Evolutionary conservation across 805 yeast genomes (phyloP).

Genomic region (Pichia exigua): DNA sequence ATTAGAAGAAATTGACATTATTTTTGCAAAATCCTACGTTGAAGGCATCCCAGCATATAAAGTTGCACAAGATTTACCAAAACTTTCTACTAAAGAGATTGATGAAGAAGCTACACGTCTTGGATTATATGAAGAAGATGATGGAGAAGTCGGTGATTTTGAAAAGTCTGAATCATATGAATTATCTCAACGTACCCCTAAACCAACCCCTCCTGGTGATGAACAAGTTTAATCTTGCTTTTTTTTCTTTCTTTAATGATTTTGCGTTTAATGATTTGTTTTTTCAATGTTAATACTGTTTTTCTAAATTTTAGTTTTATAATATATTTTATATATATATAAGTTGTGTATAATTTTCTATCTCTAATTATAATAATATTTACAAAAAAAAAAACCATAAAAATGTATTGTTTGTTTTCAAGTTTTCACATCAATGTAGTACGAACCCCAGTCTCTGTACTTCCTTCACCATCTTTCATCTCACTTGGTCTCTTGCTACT

Average conservation of each 20-base stretch:
- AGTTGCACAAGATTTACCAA: conserved; percentile 58
- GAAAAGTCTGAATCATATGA: not conserved
- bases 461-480: conserved; percentile 78
- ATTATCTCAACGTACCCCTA: not conserved
- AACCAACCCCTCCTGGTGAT: not conserved
- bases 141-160: not conserved
- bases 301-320: not conserved
- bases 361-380: not conserved
- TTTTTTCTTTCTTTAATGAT: not conserved
- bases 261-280: not conserved
- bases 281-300: not conserved
- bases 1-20: conserved; percentile 68
- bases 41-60: conserved; percentile 54
- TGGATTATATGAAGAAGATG: conserved; percentile 36
- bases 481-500: conserved; percentile 64
- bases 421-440: conserved; percentile 60
- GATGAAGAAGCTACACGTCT: conserved; percentile 52
- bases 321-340: not conserved
- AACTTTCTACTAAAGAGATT: conserved; percentile 46
- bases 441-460: conserved; percentile 78
- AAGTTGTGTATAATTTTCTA: not conserved
- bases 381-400: not conserved
- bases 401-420: no score
- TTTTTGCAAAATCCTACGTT: conserved; percentile 49
- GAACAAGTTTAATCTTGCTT: not conserved